These are phyloP conservation scores for Eimeria brunetti DNA, from an alignment of 169 alveolate species.

Conservation along the genomic window DNA sequence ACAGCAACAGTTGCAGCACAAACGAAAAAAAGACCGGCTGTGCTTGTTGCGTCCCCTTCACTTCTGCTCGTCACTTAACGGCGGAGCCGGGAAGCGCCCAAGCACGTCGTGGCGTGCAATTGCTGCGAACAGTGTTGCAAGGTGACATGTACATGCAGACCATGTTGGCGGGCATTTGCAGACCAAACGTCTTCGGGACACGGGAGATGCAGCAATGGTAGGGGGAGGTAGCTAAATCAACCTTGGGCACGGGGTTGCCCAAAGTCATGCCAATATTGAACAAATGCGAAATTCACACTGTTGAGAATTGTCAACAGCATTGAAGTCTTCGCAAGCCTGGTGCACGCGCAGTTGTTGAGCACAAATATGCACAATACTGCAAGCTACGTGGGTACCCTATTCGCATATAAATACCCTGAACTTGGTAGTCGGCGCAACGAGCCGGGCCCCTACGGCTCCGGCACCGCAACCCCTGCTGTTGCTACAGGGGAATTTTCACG, in stretches of 20 bases:
- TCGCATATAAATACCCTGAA: not conserved
- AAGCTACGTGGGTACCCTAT: not conserved
- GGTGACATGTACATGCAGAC: not conserved
- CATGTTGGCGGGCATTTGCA: not conserved
- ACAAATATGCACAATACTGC: slow-evolving; percentile 43
- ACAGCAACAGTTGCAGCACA: slow-evolving; percentile 10
- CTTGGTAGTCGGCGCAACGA: not conserved
- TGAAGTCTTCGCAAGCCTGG: not conserved
- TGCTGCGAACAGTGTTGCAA: not conserved
- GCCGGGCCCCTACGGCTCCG: slow-evolving; percentile 4
- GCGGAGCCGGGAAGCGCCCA: not conserved
- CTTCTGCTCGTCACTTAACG: not conserved
- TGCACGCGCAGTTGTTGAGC: slow-evolving; percentile 6
- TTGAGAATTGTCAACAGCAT: not conserved
- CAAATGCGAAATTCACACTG: not conserved
- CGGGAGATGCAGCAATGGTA: not conserved
- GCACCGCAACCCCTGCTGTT: not conserved
- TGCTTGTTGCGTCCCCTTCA: slow-evolving; percentile 5
- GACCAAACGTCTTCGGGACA: not conserved
- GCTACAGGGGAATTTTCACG: not conserved
- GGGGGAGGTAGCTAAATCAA: not conserved
- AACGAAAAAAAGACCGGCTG: slow-evolving; percentile 1
- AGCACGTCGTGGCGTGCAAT: not conserved
- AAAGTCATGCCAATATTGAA: not conserved
- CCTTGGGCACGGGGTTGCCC: not conserved